These are phyloP conservation scores for Aspergillus asperescens DNA, from an alignment of 495 filamentous ascomycete species.

Conservation along the genomic window DNA sequence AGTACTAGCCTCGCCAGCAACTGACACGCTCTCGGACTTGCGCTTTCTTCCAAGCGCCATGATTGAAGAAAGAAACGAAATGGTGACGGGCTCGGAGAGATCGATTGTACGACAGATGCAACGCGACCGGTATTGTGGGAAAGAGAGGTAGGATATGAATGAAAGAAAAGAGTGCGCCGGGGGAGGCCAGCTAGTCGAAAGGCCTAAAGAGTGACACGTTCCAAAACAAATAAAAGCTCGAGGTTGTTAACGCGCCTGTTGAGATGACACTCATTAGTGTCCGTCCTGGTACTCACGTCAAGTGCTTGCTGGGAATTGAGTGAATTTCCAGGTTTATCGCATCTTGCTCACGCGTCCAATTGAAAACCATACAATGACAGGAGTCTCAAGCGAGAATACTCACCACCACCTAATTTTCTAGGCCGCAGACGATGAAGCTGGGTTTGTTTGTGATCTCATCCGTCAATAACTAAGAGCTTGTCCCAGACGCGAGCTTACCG, in stretches of 20 bases:
- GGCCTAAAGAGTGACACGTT: neutral
- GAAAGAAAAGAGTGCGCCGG: neutral
- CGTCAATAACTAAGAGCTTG: too few relatives aligned
- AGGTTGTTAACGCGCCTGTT: neutral
- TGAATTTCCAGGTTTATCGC: too few relatives aligned
- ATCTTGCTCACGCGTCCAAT: too few relatives aligned
- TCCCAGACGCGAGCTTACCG: constrained; percentile 1
- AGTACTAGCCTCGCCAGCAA: constrained; percentile 20
- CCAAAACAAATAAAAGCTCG: neutral
- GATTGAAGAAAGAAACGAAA: neutral
- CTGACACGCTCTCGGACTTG: constrained; percentile 23
- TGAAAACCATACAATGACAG: too few relatives aligned
- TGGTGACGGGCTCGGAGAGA: neutral
- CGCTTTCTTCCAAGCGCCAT: constrained; percentile 29
- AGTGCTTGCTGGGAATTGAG: too few relatives aligned
- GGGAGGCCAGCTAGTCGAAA: constrained; percentile 1
- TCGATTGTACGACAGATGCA: neutral
- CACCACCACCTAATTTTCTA: too few relatives aligned
- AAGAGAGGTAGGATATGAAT: neutral
- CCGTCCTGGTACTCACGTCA: neutral
- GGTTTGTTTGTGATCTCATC: constrained; percentile 14
- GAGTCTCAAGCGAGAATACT: too few relatives aligned
- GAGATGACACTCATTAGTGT: neutral
- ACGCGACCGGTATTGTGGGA: neutral
- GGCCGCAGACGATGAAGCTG: too few relatives aligned